Base-by-base conservation (phyloP, 2,329 filamentous ascomycete species). In the Trichoderma hamatum region DNA sequence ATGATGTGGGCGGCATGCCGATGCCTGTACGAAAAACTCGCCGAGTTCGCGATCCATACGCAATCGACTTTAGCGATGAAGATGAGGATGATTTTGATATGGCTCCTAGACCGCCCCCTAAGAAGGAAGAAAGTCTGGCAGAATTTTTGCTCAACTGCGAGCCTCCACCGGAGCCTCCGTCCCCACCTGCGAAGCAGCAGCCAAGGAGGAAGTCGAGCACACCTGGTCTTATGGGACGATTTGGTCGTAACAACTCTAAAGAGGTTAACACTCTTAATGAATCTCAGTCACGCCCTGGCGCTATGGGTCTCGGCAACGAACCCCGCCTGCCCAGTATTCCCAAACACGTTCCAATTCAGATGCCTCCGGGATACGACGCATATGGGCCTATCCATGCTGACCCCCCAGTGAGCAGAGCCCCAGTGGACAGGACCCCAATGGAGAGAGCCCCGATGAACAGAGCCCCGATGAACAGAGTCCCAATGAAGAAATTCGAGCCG, bases 11-110 rank as follows among this genome's bases (percentile, higher is more conserved):
- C 7, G 49, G 49, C 7, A 64, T 54, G 61, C 61, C 36, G 13
- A 85, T 89, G 76, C 90, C 92, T 5, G 86, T 88, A 73, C 88
- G 92, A 66, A 97, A 92, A 75, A 92, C 90, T 55, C 88, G 90
- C 56, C 89, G 93, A 32, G 88, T 94, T 63, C 92, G 88, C 68
- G 96, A 99, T 75, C 96, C 95, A 0, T 98, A 98, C 73, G 93
- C 94, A n/a, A 93, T 98, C 72, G 94, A 97, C 75, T 83, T 89
- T 34, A 92, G 90, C 74, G 90, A 93, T 88, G 89, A 89, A 5
- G 84, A 89, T 10, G 85, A 88, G 16, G 85, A 89, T 1, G 83
- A 87, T 21, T 85, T 89, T 6, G 82, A 75, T 26, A 71, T 88
- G 34, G 74, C 78, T 46, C 73, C 81, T 75, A 75, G 81, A 68